Base-by-base conservation (phyloP, 1,284 basidiomycete genomes). In the Mycosarcoma mackinlayi region DNA sequence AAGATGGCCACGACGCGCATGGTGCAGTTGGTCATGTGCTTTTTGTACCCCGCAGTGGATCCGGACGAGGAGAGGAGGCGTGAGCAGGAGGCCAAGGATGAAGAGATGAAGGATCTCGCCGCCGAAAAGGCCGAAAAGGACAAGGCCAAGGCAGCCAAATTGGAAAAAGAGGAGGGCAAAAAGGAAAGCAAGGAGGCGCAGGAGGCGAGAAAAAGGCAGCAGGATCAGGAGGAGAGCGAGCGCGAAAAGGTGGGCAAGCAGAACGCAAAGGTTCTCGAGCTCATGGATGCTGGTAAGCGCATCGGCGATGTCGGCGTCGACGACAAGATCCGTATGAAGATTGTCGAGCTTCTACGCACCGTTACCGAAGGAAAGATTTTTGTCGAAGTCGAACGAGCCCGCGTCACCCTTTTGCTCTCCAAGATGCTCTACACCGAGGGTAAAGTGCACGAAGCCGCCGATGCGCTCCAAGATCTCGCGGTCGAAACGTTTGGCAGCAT, bases 281-380 rank as follows among this genome's bases (percentile, higher is more conserved):
- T 80, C n/a, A 60, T 79, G 57, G 67, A 77, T 45, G 60, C 66
- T 2, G 80, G 52, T 6, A 74, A 73, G 42, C 52, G 50, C 4
- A 71, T 79, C 18, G 80, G 80, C 10, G 66, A 79, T 44, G 44
- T 31, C 0, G 78, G 76, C 8, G 55, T 82, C 1, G 53, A 51
- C 21, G 64, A 73, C 16, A 65, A 64, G n/a, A 41, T 34, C 19
- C 48, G 72, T 16, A 33, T 75, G 38, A 73, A 78, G 61, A 37
- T 82, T 13, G 73, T 82, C 39, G 90, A 95, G 84, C 94, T 93
- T 3, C 83, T 99, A 72, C 88, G 96, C 78, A 87, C 88, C 47
- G 92, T 99, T 30, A 96, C 95, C 0, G 95, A 98, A 85, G 95
- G 95, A 60, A 98, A 98, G 93, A 94, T 98, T 76, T 98, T 95